phyloP scores from a whole-genome alignment of 1,284 basidiomycete species.

The Calocybe gambosa region DNA sequence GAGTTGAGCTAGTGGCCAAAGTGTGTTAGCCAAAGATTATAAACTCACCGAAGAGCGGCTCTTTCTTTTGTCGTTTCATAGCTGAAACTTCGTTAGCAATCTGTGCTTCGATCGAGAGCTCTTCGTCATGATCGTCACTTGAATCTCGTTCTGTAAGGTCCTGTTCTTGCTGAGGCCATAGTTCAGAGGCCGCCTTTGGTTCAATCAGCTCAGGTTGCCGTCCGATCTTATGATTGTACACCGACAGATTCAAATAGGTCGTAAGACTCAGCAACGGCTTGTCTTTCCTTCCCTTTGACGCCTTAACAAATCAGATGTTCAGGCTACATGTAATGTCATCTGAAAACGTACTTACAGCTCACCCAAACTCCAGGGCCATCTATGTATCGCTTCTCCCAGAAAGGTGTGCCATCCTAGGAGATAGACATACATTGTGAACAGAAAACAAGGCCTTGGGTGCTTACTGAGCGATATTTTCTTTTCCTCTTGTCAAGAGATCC shows the following conservation, averaged over 20 bases:
- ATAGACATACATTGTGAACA: not conserved
- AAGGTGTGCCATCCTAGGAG: constrained; percentile 53
- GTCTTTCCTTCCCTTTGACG: constrained; percentile 74
- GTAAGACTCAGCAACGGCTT: constrained; percentile 67
- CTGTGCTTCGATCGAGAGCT: constrained; percentile 58
- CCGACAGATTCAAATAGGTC: constrained; percentile 72
- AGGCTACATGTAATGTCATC: not conserved
- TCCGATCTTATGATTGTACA: constrained; percentile 7
- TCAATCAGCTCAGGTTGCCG: constrained; percentile 1
- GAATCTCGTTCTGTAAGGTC: constrained; percentile 20
- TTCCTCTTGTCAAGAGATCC: constrained; percentile 23
- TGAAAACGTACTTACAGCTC: constrained; percentile 43
- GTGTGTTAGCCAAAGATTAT: not conserved
- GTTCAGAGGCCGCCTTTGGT: constrained; percentile 54
- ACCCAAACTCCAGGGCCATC: constrained; percentile 80
- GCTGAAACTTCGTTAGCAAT: constrained; percentile 64
- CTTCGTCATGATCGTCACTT: constrained; percentile 29
- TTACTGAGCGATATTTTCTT: constrained; percentile 39
- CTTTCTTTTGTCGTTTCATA: constrained; percentile 59
- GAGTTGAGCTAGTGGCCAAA: constrained; percentile 1
- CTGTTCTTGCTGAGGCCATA: constrained; percentile 51
- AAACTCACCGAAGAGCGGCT: constrained; percentile 58
- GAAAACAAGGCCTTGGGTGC: constrained; percentile 4
- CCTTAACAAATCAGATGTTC: constrained; percentile 23
- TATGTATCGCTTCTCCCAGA: constrained; percentile 57